Evolutionary conservation across 2,329 filamentous ascomycete species (phyloP), one percentile per base, ranked within the genome.

Genomic region (Calonectria montana): DNA sequence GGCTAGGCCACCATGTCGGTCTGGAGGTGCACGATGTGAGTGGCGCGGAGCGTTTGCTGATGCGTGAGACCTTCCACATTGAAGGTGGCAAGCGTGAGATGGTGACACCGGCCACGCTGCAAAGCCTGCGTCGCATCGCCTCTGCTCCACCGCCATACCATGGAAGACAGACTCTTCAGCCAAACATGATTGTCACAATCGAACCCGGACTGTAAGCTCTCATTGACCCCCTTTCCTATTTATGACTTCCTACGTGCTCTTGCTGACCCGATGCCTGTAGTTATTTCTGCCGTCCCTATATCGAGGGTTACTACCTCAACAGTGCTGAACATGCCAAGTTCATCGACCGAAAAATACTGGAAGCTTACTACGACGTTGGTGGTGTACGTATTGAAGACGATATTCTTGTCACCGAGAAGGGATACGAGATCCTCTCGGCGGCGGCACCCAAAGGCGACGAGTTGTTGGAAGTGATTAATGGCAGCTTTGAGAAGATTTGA

Each of bases 301-400:
- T 96, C 71, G 89, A 94, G 84, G 89, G 90, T 23, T 92, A 91
- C 80, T 90, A 94, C 80, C 87, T 93, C 77, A 86, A 88, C 64
- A 87, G 90, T 70, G 84, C 87, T 2, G 84, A 86, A 68, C 91
- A 93, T 80, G 86, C 87, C 45, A 87, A 87, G 70, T 94, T 90
- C 77, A 92, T 97, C 78, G 88, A 96, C 82, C 85, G 86, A 75
- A 86, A 87, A 6, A 88, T 92, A 6, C 83, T 97, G 61, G 90
- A 92, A 72, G 86, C 85, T 73, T 96, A 93, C 82, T 96, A 94
- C 86, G 86, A 84, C 29, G 92, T 98, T 1, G 97, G 96, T 18
- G 97, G 97, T 39, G 95, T 98, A 29, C 90, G 97, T 57, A 97
- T 98, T 73, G 97, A 99, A 85, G 95, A 98, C 80, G 94, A 96